Base-by-base conservation (phyloP, 2,329 filamentous ascomycete genomes). In the Bipolaris victoriae region DNA sequence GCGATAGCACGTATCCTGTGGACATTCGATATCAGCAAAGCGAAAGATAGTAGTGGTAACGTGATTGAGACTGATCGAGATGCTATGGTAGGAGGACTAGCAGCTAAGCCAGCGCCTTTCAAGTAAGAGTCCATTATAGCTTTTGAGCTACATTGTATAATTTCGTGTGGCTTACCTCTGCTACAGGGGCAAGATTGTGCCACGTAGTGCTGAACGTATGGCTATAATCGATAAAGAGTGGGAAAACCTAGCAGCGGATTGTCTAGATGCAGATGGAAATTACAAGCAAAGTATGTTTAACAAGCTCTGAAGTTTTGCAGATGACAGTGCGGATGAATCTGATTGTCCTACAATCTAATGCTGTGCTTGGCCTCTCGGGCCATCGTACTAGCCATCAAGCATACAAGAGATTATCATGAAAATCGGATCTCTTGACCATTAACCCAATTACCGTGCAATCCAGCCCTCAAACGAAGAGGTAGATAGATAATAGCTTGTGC, bases 391-490 rank as follows among this genome's bases (percentile, higher is more conserved):
- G 13, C 11, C 11, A 24, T 41, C 2, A 29, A 10, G 35, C 7
- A 22, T n/a, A 44, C 10, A 7, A 41, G 16, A 10, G 9, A 33
- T 31, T 11, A 45, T 35, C 44, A 36, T 10, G 49, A 52, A 35
- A 57, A 43, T 16, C 41, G 20, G 10, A 59, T 16, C 43, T 61
- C 58, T 26, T 56, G 57, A 20, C 35, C 41, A 57, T 63, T 55
- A 24, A 74, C 70, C 53, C 68, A 77, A 50, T 76, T 77, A 0
- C 75, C 75, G 58, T 77, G 75, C 40, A 77, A 49, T 3, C 74
- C 71, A 39, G 73, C 55, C 26, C 68, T 65, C 16, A 76, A 50
- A 49, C 70, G 72, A 48, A 77, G 65, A 2, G 76, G 75, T 20
- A 78, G 43, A 36, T 72, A 64, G 15, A 77, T 65, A 1, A 69